Base-by-base conservation (phyloP, 768 basidiomycete genomes). In the Agaricus blazei region DNA sequence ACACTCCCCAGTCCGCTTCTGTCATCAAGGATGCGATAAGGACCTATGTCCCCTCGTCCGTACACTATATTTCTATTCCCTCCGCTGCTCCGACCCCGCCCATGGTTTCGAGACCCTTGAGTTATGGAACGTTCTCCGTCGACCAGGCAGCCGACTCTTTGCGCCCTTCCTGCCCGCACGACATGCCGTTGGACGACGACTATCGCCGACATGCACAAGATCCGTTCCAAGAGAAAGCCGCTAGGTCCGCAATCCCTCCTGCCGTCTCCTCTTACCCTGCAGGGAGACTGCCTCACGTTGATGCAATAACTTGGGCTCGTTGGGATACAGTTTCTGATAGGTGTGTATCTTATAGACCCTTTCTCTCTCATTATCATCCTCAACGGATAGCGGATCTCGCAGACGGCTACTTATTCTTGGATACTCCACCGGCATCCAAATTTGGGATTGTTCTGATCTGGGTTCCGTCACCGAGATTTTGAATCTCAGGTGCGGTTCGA, bases 361-460 rank as follows among this genome's bases (percentile, higher is more conserved):
- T 31, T 12, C 40, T 36, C 23, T n/a, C 24, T 38, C 5, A 15
- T 34, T 24, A 24, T 44, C 15, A 42, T 41, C 24, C 26, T 37
- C 23, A 19, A 19, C 19, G 19, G 19, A 19, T 19, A 19, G 19
- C 26, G 14, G 40, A 48, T 36, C 26, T 42, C 3, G 15, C 41
- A 51, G 45, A 5, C 56, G 40, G 19, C 23, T 47, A 11, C 44
- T 49, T 27, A 48, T 64, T 46, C 66, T 83, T 5, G 77, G 73
- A 1, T 83, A 82, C 63, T 57, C 63, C 7, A 67, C 70, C 12
- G 78, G 80, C 4, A 61, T 87, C 40, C 80, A 85, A 62, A 71
- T 85, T 19, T 87, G 84, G 84, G 83, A 86, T 59, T 81, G 80
- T 60, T 73, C 78, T 11, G 72, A 79, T 57, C 65, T 87, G 8